Evolutionary conservation across 1,284 basidiomycete species (phyloP).

Genomic region (Agroathelia rolfsii): DNA sequence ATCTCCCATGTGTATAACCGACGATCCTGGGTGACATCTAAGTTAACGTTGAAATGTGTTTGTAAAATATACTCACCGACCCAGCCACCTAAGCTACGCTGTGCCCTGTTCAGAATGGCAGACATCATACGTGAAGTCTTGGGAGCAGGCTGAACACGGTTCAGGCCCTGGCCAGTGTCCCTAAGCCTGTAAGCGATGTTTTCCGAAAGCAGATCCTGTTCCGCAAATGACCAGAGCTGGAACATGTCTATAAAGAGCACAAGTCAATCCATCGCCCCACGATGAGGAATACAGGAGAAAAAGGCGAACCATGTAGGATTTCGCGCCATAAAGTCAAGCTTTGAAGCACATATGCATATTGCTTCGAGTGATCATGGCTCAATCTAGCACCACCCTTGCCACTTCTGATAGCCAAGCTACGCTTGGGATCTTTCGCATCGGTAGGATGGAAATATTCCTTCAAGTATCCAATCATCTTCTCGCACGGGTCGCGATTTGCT

Average conservation of each 20-base stretch:
- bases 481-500: conserved; percentile 74
- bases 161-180: conserved; percentile 76
- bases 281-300: neutral
- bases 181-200: conserved; percentile 62
- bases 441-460: conserved; percentile 69
- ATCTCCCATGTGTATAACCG: conserved; percentile 53
- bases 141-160: conserved; percentile 72
- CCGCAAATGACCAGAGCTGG: conserved; percentile 70
- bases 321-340: conserved; percentile 77
- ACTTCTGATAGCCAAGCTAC: conserved; percentile 64
- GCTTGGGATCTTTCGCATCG: conserved; percentile 47
- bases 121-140: conserved; percentile 83
- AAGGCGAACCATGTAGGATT: conserved; percentile 58
- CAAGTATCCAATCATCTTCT: conserved; percentile 65
- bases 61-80: too few relatives aligned
- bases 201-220: conserved; percentile 69
- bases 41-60: too few relatives aligned
- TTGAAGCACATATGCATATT: conserved; percentile 74
- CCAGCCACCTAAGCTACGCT: conserved; percentile 70
- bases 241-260: conserved; percentile 66
- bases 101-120: conserved; percentile 67
- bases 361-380: conserved; percentile 73
- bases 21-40: conserved; percentile 40
- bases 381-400: conserved; percentile 68
- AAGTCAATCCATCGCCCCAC: conserved; percentile 5